Percentiles rank a stretch among this genome's conserved stretches.
These are phyloP conservation scores for Fraxinus anomala DNA, from an alignment of 257 asterid genomes.

Conservation along the genomic window DNA sequence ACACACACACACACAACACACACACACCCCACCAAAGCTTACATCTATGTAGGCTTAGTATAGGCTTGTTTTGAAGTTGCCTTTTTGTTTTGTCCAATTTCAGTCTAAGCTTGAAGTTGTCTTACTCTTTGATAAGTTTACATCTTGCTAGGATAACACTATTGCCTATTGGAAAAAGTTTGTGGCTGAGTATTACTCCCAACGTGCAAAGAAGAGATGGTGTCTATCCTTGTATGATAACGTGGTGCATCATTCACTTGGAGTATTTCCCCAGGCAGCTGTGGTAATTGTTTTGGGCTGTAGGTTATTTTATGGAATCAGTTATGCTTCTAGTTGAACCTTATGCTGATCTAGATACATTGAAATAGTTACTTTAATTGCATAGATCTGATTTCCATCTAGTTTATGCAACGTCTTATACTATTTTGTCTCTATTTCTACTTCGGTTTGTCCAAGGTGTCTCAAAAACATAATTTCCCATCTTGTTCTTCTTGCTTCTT, in stretches of 20 bases:
- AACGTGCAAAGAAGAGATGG: slow-evolving; percentile 97
- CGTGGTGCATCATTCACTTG: slow-evolving; percentile 90
- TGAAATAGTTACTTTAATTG: not conserved
- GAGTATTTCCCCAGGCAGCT: slow-evolving; percentile 94
- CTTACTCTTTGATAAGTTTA: not conserved
- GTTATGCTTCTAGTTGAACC: slow-evolving; percentile 8
- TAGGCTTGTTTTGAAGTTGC: not conserved
- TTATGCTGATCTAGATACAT: slow-evolving; percentile 9
- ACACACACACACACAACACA: too few relatives aligned
- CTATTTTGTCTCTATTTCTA: not conserved
- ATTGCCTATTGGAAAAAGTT: slow-evolving; percentile 98
- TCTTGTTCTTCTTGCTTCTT: slow-evolving; percentile 4
- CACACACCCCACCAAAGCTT: not conserved
- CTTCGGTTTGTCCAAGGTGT: not conserved
- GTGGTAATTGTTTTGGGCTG: slow-evolving; percentile 57
- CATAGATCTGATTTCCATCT: not conserved
- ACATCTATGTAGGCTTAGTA: not conserved
- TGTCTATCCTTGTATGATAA: slow-evolving; percentile 88
- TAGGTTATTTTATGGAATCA: not conserved
- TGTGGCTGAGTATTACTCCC: slow-evolving; percentile 90
- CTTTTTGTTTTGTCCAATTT: slow-evolving; percentile 9
- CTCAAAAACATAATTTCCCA: slow-evolving; percentile 20
- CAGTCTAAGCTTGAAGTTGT: not conserved
- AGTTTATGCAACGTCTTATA: not conserved
- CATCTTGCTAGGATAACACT: slow-evolving; percentile 65